A percentile compares a stretch with the other conserved stretches of the same genome.
Evolutionary conservation across 2,329 filamentous ascomycete species (phyloP).

Genomic region (Setomelanomma holmii): DNA sequence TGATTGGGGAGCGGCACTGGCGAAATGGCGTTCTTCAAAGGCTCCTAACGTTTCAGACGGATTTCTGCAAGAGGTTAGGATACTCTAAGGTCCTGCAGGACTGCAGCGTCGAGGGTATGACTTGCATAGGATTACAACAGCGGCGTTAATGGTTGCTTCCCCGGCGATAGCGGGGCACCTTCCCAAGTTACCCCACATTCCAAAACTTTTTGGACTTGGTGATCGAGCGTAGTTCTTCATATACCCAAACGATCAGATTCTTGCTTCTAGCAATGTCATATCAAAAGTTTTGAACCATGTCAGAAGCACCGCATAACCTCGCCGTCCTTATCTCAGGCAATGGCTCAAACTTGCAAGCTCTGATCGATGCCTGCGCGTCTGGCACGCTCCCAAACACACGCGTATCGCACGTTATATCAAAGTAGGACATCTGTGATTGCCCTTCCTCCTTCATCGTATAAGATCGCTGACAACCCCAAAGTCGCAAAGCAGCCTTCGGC

Average conservation of each 20-base stretch:
- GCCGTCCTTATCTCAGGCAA: constrained; percentile 68
- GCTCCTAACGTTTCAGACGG: too few relatives aligned
- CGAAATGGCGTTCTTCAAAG: too few relatives aligned
- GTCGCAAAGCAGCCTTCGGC: constrained; percentile 66
- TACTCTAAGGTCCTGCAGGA: too few relatives aligned
- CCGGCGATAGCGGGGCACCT: background rate
- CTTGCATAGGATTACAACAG: too few relatives aligned
- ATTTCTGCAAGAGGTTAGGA: too few relatives aligned
- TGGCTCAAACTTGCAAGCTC: constrained; percentile 80
- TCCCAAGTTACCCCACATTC: constrained; percentile 27
- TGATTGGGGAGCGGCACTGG: too few relatives aligned
- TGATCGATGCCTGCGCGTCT: constrained; percentile 67
- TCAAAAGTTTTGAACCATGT: constrained; percentile 16
- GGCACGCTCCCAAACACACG: constrained; percentile 58
- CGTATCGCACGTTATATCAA: constrained; percentile 69
- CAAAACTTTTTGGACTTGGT: constrained; percentile 24
- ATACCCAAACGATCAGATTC: background rate
- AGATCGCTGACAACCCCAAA: constrained; percentile 3
- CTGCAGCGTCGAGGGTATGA: too few relatives aligned
- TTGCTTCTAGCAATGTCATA: background rate
- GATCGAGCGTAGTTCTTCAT: background rate
- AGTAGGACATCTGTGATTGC: too few relatives aligned
- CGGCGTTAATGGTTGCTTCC: too few relatives aligned
- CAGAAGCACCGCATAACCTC: constrained; percentile 56
- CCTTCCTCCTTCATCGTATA: background rate